Base-by-base conservation (phyloP, 2,329 filamentous ascomycete species). In the Aulographum hederae region DNA sequence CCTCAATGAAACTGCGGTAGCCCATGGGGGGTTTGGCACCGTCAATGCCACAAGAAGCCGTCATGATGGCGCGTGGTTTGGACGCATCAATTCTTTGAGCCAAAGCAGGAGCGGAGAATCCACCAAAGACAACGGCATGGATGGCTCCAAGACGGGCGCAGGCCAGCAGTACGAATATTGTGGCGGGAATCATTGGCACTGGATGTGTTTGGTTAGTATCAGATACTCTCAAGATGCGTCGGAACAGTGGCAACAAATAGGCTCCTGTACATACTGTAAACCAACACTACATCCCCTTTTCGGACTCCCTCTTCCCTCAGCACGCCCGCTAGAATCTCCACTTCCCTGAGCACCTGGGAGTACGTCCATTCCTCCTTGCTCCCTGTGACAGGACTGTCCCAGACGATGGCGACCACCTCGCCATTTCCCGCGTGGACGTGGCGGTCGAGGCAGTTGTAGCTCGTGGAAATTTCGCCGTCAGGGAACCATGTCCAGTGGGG, bases 161-260 rank as follows among this genome's bases (percentile, higher is more conserved):
- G 16, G 86, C 84, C 3, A 94, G 69, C 40, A 89, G 82, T 6
- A 78, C 85, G 38, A 91, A 72, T n/a, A 93, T 51, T 2, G 84
- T 79, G 0, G 81, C 75, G 1, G 86, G 85, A 27, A 94, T 81
- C 85, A 94, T 94, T 33, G 85, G 85, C 85, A 94, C 77, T 81
- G 39, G 16, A 6, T 16, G n/a, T 14, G 32, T 28, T 5, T 11
- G 21, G 21, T 18, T 36, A 4, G 18, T 12, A n/a, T 33, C 23
- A 14, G 3, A 18, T 12, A 5, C 19, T 18, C 18, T 18, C 12
- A 3, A 28, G 5, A 17, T 19, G 31, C 21, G 18, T 11, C n/a
- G 6, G 19, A 17, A 17, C 23, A 6, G 19, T 19, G 26, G 28
- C 5, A 33, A 18, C 25, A 32, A 26, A 14, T n/a, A n/a, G n/a